Base-by-base conservation (phyloP, 352 stramenopile species). In the Phytophthora chlamydospora region DNA sequence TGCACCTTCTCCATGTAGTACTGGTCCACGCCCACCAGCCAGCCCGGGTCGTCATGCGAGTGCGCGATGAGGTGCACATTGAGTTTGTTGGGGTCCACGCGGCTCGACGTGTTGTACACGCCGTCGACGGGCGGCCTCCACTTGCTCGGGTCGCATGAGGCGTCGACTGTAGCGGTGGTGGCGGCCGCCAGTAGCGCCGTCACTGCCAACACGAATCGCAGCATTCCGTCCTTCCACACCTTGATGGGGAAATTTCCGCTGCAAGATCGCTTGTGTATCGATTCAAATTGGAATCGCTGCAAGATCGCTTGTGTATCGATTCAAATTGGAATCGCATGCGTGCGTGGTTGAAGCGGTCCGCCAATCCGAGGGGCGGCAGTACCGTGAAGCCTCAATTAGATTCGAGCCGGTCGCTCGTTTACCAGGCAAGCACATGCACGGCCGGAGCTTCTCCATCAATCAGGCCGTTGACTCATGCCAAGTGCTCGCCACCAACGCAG, bases 61-160 rank as follows among this genome's bases (percentile, higher is more conserved):
- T 99, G 97, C 39, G 96, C 82, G 27, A 99, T 97, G 14, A 99
- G 62, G 68, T 99, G 96, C 44, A 99, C 90, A 50, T 99, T 98
- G 48, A 99, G 79, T 52, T 93, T 97, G 47, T 76, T 61, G 5
- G 65, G 56, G 31, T 65, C 70, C 10, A 93, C 61, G 13, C 49
- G 66, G 9, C 73, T 68, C 14, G 63, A 63, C 2, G 85, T 95
- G 54, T 91, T 73, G 79, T 95, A 95, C n/a, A 78, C 59, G 41
- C 68, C 81, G 56, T 90, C 76, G 8, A 72, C 64, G 10, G 85
- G 83, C 9, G 74, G 71, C 54, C 72, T 83, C 83, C 83, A 92
- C 66, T 88, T 88, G 64, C 53, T 82, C 17, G 83, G 76, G 35
- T 89, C 78, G 49, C 83, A 92, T 2, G 42, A 11, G 9, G 59